Evolutionary conservation across 169 alveolate genomes (phyloP), one percentile per base, ranked within the genome.

Genomic region (Plasmodium ovale): DNA sequence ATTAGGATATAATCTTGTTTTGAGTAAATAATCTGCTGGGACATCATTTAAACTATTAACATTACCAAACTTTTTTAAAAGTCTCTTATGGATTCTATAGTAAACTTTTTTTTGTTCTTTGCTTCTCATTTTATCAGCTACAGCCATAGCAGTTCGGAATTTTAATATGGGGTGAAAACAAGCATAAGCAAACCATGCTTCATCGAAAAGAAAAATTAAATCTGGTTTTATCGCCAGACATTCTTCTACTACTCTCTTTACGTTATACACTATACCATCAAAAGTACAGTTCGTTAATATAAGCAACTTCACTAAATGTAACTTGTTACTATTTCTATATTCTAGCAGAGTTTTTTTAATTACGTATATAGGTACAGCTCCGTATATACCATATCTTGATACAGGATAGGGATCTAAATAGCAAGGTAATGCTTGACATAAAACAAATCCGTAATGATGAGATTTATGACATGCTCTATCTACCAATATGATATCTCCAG

Each of bases 151-250:
- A 6, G 94, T 92, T 6, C 94, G 39, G 25, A 87, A 65, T 49
- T 87, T 87, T 23, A 92, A 82, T 51, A 92, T 92, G 31, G 95
- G 95, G 31, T 92, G 95, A 51, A 92, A 92, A 33, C 85, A 74
- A 14, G 95, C 95, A 60, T 92, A 92, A 69, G 95, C 92, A 72
- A 87, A 92, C 95, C 95, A 92, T 44, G 95, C 95, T 59, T 92
- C 95, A 62, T 92, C 95, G 47, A 92, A 92, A 2, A 92, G 54
- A 65, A 92, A 92, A 12, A 85, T 84, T 35, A 92, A 74, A 72
- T 92, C 93, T 0, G 95, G 93, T 35, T 87, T 87, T 21, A 92
- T 87, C 12, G 95, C 92, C 25, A 92, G 56, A 10, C 95, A 92
- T 68, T 92, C 95, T 68, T 92, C 95, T 23, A 92, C 82, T n/a